Percentiles rank a stretch among this genome's conserved stretches.
Conservation (phyloP, 352 stramenopile genomes). For the Globisporangium ultimum region DNA sequence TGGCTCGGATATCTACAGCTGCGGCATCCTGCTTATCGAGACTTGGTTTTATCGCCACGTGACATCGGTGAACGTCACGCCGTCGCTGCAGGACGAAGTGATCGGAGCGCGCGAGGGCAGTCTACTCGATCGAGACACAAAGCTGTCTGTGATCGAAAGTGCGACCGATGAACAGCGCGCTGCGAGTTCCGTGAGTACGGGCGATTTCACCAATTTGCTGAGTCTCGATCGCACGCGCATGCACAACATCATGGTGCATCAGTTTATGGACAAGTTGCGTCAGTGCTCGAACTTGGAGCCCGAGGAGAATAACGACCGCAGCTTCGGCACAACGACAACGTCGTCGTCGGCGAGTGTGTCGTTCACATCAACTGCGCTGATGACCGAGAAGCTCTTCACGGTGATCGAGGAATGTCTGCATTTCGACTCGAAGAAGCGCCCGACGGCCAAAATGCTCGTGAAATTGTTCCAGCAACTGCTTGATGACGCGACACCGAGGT, state of each 20-base stretch:
- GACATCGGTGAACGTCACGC: constrained; percentile 25
- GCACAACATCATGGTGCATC: constrained; percentile 36
- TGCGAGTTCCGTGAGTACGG: not conserved
- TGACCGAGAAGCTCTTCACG: constrained; percentile 42
- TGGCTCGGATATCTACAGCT: constrained; percentile 53
- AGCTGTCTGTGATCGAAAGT: constrained; percentile 10
- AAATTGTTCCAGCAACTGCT: constrained; percentile 46
- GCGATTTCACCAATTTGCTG: constrained; percentile 1
- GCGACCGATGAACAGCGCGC: constrained; percentile 3
- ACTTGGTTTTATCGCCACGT: constrained; percentile 54
- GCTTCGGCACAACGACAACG: constrained; percentile 38
- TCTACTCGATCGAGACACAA: constrained; percentile 1
- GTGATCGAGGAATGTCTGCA: constrained; percentile 59
- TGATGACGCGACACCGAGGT: constrained; percentile 18
- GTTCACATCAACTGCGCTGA: constrained; percentile 25
- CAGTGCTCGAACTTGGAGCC: constrained; percentile 29
- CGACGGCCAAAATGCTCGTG: constrained; percentile 48
- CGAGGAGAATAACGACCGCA: constrained; percentile 30
- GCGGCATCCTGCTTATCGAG: constrained; percentile 52
- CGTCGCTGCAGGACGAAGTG: constrained; percentile 14
- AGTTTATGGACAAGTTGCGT: constrained; percentile 51
- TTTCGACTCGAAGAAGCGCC: constrained; percentile 48
- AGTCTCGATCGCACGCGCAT: constrained; percentile 11
- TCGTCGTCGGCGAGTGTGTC: constrained; percentile 31
- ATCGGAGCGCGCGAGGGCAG: constrained; percentile 5